Conservation (phyloP, 2,329 filamentous ascomycete species). For the Colletotrichum neosansevieriae region DNA sequence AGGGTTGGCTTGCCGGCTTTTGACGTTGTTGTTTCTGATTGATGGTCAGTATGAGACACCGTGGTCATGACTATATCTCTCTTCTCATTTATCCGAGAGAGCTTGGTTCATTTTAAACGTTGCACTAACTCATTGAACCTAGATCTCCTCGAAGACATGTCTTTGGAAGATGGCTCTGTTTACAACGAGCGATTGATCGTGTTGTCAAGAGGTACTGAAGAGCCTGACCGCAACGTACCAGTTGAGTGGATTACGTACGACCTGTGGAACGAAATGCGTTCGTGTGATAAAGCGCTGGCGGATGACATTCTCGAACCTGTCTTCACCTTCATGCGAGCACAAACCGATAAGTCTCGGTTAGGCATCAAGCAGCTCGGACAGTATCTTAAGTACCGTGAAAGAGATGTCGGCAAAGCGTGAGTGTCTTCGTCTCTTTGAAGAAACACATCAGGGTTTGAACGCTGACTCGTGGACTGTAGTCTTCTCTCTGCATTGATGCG, state of each 20-base stretch:
- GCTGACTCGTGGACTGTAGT: conserved; percentile 33
- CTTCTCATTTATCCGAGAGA: no score
- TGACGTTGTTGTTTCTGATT: conserved; percentile 7
- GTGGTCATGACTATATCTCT: no score
- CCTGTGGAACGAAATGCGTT: conserved; percentile 14
- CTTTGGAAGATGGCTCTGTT: conserved; percentile 7
- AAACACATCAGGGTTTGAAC: accelerated
- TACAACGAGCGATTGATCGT: conserved; percentile 15
- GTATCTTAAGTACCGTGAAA: conserved; percentile 21
- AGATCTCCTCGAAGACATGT: conserved; percentile 19
- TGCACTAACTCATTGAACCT: no score
- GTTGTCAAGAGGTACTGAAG: neutral
- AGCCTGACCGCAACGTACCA: conserved; percentile 2
- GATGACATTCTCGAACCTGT: conserved; percentile 10
- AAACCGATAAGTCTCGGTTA: conserved; percentile 17
- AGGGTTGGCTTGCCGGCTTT: conserved; percentile 4
- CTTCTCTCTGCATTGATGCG: conserved; percentile 52
- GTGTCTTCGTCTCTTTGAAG: neutral
- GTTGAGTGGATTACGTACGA: conserved; percentile 26
- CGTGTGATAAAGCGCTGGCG: neutral
- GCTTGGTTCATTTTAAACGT: no score
- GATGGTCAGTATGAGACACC: conserved; percentile 4
- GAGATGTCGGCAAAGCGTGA: conserved; percentile 22
- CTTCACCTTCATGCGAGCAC: conserved; percentile 19
- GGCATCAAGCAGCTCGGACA: conserved; percentile 2